Percentiles rank a stretch among this genome's conserved stretches.
Conservation (phyloP, 2,329 filamentous ascomycete genomes). For the Cucurbitaria berberidis region DNA sequence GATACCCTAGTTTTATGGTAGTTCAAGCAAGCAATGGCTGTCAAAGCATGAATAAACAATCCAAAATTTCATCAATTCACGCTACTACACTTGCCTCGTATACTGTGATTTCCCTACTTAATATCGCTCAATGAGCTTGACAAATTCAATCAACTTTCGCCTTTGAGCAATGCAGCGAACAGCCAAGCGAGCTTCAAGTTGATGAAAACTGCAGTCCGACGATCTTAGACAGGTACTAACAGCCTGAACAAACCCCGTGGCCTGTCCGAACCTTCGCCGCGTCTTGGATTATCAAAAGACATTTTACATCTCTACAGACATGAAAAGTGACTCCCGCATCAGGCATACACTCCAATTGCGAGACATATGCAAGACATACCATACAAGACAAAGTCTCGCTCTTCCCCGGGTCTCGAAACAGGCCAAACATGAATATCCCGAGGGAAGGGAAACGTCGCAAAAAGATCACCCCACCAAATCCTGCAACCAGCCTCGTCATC, state of each 20-base stretch:
- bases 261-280: not conserved
- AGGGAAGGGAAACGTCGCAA: not conserved
- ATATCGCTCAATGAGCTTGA: not conserved
- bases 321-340: not conserved
- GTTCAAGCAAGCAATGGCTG: not conserved
- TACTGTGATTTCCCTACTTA: no score
- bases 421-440: not conserved
- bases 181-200: not conserved
- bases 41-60: not conserved
- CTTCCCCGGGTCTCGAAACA: not conserved
- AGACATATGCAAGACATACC: not conserved
- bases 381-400: not conserved
- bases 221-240: slow-evolving; percentile 7
- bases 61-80: not conserved
- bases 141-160: not conserved
- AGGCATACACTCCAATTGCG: not conserved
- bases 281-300: not conserved
- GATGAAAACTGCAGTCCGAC: slow-evolving; percentile 1
- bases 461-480: not conserved
- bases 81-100: no score
- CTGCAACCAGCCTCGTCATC: not conserved
- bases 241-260: not conserved
- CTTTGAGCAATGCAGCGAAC: not conserved
- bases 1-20: slow-evolving; percentile 8
- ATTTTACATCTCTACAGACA: not conserved